phyloP scores from a whole-genome alignment of 2,329 filamentous ascomycete genomes.

The Chaetomium sp. region DNA sequence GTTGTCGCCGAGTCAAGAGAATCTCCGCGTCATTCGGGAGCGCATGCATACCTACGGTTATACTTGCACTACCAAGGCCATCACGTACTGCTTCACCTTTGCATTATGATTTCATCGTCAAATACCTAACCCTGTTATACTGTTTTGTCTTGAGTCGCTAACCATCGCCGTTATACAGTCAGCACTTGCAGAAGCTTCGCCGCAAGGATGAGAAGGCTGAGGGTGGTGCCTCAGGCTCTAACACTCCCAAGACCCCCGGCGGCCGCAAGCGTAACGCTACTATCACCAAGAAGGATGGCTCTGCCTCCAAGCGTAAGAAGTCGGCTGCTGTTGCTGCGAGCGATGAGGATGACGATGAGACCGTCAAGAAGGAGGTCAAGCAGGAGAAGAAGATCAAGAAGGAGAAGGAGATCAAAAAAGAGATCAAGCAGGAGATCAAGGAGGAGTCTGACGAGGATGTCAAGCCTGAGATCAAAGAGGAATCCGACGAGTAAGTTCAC shows the following conservation, averaged over 20 bases:
- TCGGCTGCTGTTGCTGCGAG: background rate
- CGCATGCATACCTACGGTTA: slow-evolving; percentile 24
- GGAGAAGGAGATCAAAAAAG: slow-evolving; percentile 5
- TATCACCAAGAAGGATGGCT: slow-evolving; percentile 7
- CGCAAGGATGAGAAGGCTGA: slow-evolving; percentile 23
- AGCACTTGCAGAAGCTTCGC: slow-evolving; percentile 32
- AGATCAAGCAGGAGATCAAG: slow-evolving; percentile 15
- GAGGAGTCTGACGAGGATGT: slow-evolving; percentile 1
- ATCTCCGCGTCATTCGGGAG: slow-evolving; percentile 22
- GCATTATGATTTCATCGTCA: background rate
- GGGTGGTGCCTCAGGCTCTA: slow-evolving; percentile 3
- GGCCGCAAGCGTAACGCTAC: slow-evolving; percentile 9
- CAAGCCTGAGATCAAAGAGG: slow-evolving; percentile 11
- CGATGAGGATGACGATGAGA: slow-evolving; percentile 15
- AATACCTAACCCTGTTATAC: slow-evolving; percentile 6
- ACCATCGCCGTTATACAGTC: slow-evolving; percentile 19
- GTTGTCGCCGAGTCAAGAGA: slow-evolving; percentile 20
- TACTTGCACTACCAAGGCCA: slow-evolving; percentile 25
- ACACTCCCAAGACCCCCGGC: slow-evolving; percentile 16
- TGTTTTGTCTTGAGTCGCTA: slow-evolving; percentile 6
- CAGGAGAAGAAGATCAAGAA: slow-evolving; percentile 15
- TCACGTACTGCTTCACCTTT: slow-evolving; percentile 23
- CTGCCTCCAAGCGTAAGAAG: slow-evolving; percentile 14
- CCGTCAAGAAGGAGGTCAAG: background rate
- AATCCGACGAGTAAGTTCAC: background rate